phyloP scores from a whole-genome alignment of 2,329 filamentous ascomycete species.

The Onygena corvina region DNA sequence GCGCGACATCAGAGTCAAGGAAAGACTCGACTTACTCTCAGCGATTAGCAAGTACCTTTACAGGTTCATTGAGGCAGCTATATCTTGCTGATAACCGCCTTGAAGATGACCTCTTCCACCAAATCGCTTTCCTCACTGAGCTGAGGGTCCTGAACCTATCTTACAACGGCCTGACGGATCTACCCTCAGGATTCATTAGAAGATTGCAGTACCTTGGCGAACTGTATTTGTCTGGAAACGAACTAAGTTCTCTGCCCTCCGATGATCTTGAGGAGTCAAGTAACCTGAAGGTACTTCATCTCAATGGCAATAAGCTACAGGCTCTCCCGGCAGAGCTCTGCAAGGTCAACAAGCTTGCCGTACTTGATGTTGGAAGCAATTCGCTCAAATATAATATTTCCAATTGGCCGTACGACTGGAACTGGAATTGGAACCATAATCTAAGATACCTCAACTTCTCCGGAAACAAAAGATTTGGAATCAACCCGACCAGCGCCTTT shows the following conservation, averaged over 20 bases:
- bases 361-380: conserved; percentile 92
- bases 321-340: conserved; percentile 91
- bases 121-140: conserved; percentile 70
- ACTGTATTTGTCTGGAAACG: conserved; percentile 89
- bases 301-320: conserved; percentile 97
- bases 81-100: conserved; percentile 89
- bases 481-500: conserved; percentile 53
- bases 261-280: conserved; percentile 89
- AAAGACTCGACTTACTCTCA: conserved; percentile 85
- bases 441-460: conserved; percentile 91
- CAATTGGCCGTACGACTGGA: conserved; percentile 99
- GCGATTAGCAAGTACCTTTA: conserved; percentile 73
- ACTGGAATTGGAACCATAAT: conserved; percentile 97
- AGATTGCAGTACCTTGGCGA: conserved; percentile 84
- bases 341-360: conserved; percentile 79
- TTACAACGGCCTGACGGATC: conserved; percentile 87
- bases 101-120: conserved; percentile 89
- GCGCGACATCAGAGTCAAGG: conserved; percentile 48
- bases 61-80: conserved; percentile 68
- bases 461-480: conserved; percentile 91
- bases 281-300: conserved; percentile 75
- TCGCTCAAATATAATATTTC: conserved; percentile 96
- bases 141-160: conserved; percentile 82
- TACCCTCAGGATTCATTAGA: conserved; percentile 76
- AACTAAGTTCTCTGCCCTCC: conserved; percentile 77